These are phyloP conservation scores for Balansia obtecta DNA, from an alignment of 2,329 filamentous ascomycete species.

Conservation along the genomic window DNA sequence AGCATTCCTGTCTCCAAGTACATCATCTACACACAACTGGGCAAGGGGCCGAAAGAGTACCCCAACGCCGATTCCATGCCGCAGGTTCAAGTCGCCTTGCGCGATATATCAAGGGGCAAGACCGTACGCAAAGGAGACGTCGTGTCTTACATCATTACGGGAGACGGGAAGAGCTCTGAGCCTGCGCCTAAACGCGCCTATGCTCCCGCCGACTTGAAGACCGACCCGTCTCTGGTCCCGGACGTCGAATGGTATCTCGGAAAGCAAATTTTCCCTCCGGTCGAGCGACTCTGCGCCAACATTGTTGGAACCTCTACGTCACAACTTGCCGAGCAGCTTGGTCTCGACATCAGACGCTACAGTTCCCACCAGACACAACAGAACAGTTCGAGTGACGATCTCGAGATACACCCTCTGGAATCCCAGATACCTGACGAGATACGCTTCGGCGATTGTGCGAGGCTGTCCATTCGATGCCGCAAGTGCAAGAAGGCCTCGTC, in stretches of 20 bases:
- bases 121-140: constrained; percentile 87
- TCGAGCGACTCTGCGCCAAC: constrained; percentile 93
- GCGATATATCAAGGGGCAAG: constrained; percentile 78
- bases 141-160: constrained; percentile 88
- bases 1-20: constrained; percentile 72
- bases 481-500: constrained; percentile 58
- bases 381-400: constrained; percentile 42
- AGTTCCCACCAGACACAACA: constrained; percentile 31
- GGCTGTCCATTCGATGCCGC: constrained; percentile 69
- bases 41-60: constrained; percentile 86
- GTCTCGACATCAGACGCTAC: constrained; percentile 83
- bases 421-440: constrained; percentile 87
- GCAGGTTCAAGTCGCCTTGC: constrained; percentile 87
- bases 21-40: constrained; percentile 95
- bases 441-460: constrained; percentile 71
- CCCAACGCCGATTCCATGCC: constrained; percentile 93
- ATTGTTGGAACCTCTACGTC: constrained; percentile 86
- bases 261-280: constrained; percentile 96
- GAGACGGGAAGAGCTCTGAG: constrained; percentile 53
- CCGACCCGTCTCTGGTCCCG: constrained; percentile 61
- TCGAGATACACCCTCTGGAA: constrained; percentile 81
- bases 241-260: constrained; percentile 97
- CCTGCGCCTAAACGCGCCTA: constrained; percentile 79
- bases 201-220: constrained; percentile 70
- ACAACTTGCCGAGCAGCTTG: constrained; percentile 83